phyloP scores from a whole-genome alignment of 805 yeast genomes.

The Saturnispora quitensis region DNA sequence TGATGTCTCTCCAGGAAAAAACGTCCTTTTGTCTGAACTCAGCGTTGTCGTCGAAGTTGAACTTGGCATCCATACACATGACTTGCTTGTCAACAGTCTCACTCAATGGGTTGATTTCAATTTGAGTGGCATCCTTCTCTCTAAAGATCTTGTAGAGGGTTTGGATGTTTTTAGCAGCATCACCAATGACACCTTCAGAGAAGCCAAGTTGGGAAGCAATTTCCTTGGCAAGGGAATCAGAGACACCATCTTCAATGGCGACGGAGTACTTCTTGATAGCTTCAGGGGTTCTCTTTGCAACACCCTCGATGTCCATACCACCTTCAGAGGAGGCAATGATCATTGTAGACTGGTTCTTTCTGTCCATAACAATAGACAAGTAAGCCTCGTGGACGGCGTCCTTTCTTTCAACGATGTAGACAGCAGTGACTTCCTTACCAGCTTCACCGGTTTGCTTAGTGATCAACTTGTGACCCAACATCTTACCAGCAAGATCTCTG shows the following conservation, averaged over 20 bases:
- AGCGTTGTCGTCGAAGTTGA: conserved; percentile 96
- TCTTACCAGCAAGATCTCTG: conserved; percentile 71
- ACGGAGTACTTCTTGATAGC: conserved; percentile 87
- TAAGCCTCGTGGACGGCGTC: conserved; percentile 93
- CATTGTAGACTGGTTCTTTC: conserved; percentile 81
- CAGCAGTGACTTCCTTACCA: conserved; percentile 96
- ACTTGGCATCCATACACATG: conserved; percentile 98
- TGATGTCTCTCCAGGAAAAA: conserved; percentile 90
- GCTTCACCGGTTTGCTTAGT: conserved; percentile 98
- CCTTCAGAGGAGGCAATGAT: conserved; percentile 96
- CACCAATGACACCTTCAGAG: conserved; percentile 64
- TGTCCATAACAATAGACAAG: conserved; percentile 89
- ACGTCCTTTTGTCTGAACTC: conserved; percentile 90
- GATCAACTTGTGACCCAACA: conserved; percentile 87
- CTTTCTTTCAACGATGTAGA: conserved; percentile 90
- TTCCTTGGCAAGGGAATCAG: conserved; percentile 63
- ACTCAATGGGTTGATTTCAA: conserved; percentile 95
- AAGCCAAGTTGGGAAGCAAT: conserved; percentile 79
- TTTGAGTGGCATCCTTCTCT: conserved; percentile 95
- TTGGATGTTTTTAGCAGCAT: conserved; percentile 81
- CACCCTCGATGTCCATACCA: conserved; percentile 99
- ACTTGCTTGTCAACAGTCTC: conserved; percentile 88
- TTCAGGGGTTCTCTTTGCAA: conserved; percentile 82
- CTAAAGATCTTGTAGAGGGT: conserved; percentile 81
- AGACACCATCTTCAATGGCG: conserved; percentile 69